Conservation (phyloP, 1,284 basidiomycete genomes). For the Malassezia cuniculi region DNA sequence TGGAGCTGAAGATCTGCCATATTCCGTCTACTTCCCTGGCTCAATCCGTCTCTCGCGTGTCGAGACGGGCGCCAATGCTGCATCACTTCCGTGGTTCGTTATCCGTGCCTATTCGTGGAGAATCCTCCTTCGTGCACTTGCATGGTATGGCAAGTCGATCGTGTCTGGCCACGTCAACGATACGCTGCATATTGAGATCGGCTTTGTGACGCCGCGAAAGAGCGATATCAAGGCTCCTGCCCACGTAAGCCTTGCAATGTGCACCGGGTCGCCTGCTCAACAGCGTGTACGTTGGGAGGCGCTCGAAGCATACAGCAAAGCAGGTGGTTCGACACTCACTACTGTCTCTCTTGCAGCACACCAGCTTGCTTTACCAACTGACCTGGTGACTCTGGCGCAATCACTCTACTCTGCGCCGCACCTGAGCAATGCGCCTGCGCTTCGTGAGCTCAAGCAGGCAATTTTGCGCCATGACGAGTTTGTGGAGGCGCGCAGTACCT, state of each 20-base stretch:
- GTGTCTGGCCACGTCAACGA: background rate
- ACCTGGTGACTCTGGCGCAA: slow-evolving; percentile 12
- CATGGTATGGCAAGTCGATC: slow-evolving; percentile 11
- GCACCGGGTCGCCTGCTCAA: background rate
- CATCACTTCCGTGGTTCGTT: slow-evolving; percentile 7
- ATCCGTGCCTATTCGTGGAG: slow-evolving; percentile 14
- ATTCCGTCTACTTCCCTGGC: slow-evolving; percentile 8
- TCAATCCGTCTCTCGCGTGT: background rate
- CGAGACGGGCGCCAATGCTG: too few relatives aligned
- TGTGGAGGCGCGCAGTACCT: slow-evolving; percentile 9
- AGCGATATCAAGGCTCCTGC: background rate
- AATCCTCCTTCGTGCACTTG: slow-evolving; percentile 11
- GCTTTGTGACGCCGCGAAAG: slow-evolving; percentile 5
- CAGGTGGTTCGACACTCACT: background rate
- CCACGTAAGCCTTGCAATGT: slow-evolving; percentile 6
- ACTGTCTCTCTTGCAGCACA: slow-evolving; percentile 6
- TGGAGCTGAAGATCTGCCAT: background rate
- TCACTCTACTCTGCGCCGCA: slow-evolving; percentile 12
- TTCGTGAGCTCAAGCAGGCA: slow-evolving; percentile 12
- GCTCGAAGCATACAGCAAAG: slow-evolving; percentile 1
- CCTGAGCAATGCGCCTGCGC: slow-evolving; percentile 12
- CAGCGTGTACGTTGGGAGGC: background rate
- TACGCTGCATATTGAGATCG: slow-evolving; percentile 5
- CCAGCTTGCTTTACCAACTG: slow-evolving; percentile 8
- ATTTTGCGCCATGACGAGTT: slow-evolving; percentile 12